These are phyloP conservation scores for Sordariomycetes sp. DNA, from an alignment of 2,329 filamentous ascomycete species.

Conservation along the genomic window DNA sequence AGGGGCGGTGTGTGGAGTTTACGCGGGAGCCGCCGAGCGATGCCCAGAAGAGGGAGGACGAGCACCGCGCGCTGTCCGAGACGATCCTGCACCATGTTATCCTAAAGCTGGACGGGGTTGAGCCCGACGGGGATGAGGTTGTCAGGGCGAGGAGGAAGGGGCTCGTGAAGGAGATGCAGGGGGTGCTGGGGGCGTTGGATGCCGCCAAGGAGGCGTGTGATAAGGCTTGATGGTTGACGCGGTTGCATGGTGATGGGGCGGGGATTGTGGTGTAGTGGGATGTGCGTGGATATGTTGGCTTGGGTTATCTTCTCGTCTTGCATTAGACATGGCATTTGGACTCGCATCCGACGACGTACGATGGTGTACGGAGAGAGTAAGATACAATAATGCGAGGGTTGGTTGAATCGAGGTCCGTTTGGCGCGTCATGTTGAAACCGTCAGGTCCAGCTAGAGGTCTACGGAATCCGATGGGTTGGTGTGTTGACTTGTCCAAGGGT, in stretches of 20 bases:
- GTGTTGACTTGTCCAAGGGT: no score
- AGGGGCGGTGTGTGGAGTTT: constrained; percentile 53
- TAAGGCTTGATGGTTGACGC: background rate
- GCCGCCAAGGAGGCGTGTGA: constrained; percentile 13
- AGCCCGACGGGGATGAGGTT: constrained; percentile 55
- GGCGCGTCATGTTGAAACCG: no score
- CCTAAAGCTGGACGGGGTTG: constrained; percentile 64
- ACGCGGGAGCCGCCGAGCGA: constrained; percentile 49
- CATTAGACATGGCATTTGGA: no score
- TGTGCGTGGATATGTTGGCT: no score
- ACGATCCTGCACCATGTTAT: constrained; percentile 64
- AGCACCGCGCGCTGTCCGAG: constrained; percentile 64
- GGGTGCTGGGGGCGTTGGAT: constrained; percentile 52
- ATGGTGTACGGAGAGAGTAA: no score
- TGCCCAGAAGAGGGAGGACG: constrained; percentile 53
- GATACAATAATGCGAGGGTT: no score
- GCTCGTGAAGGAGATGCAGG: constrained; percentile 59
- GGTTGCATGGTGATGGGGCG: no score
- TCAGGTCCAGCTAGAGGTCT: no score
- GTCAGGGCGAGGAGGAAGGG: constrained; percentile 56
- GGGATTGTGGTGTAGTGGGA: background rate
- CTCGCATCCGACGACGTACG: no score
- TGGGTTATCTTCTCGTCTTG: no score
- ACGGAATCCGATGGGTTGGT: no score
- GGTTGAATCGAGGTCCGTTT: no score